Evolutionary conservation across 768 basidiomycete species (phyloP).

Genomic region (Termitomyces eurrhizus): DNA sequence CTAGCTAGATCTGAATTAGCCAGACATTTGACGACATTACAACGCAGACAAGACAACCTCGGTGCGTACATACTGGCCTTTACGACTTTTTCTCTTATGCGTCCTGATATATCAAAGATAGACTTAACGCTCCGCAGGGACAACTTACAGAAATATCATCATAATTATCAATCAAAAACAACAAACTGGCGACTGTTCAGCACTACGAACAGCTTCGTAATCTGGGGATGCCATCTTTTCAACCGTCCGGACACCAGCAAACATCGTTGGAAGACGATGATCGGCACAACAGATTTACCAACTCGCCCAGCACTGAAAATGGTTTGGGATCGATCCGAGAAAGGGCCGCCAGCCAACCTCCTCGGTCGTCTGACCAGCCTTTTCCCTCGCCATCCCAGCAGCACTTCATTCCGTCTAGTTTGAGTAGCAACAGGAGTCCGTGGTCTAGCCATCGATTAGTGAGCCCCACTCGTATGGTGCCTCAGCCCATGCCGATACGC

Average conservation of each 20-base stretch:
- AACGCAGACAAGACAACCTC: conserved; percentile 9
- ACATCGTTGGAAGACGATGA: conserved; percentile 46
- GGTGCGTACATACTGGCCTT: conserved; percentile 11
- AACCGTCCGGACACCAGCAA: conserved; percentile 27
- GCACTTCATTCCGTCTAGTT: conserved; percentile 45
- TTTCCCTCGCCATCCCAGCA: conserved; percentile 52
- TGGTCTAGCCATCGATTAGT: conserved; percentile 47
- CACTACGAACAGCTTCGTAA: conserved; percentile 20
- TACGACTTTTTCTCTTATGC: not conserved
- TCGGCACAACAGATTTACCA: conserved; percentile 58
- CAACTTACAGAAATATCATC: conserved; percentile 11
- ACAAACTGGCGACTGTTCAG: conserved; percentile 22
- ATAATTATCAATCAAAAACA: conserved; percentile 12
- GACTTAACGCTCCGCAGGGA: conserved; percentile 7
- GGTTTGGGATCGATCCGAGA: conserved; percentile 47
- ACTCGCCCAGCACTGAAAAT: conserved; percentile 34
- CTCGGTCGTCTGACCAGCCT: conserved; percentile 43
- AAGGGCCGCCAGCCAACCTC: conserved; percentile 70
- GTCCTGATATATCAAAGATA: conserved; percentile 10
- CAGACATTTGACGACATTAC: conserved; percentile 15
- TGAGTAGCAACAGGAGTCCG: conserved; percentile 36
- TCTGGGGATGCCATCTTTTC: conserved; percentile 25
- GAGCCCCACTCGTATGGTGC: conserved; percentile 36
- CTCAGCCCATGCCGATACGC: conserved; percentile 56
- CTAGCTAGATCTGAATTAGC: conserved; percentile 16